phyloP scores from a whole-genome alignment of 2,329 filamentous ascomycete species.

The Stemphylium lycopersici region DNA sequence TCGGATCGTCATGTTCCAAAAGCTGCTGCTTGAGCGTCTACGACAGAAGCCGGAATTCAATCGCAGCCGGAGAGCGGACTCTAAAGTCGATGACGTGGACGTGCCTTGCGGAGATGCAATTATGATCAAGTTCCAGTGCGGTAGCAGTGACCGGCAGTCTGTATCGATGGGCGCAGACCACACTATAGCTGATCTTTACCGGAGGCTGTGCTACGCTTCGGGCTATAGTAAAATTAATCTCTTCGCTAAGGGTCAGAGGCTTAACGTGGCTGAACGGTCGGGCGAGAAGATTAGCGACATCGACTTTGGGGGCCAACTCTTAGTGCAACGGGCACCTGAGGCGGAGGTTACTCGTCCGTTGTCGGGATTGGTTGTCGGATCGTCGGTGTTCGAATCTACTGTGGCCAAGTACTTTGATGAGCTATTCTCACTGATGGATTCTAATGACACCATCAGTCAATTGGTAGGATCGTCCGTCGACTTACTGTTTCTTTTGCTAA shows the following conservation, averaged over 20 bases:
- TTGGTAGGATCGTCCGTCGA: slow-evolving; percentile 21
- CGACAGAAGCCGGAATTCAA: slow-evolving; percentile 42
- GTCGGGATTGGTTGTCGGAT: slow-evolving; percentile 32
- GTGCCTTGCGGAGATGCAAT: slow-evolving; percentile 67
- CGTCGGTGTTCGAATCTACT: slow-evolving; percentile 71
- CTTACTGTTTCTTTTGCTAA: slow-evolving; percentile 16
- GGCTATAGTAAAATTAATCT: slow-evolving; percentile 78
- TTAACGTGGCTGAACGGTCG: slow-evolving; percentile 66
- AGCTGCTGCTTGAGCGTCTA: slow-evolving; percentile 39
- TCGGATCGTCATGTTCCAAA: slow-evolving; percentile 45
- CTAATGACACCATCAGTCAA: slow-evolving; percentile 62
- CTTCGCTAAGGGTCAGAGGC: slow-evolving; percentile 71
- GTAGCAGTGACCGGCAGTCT: slow-evolving; percentile 61
- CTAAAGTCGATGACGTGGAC: slow-evolving; percentile 53
- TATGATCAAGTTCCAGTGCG: slow-evolving; percentile 74
- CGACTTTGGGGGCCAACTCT: slow-evolving; percentile 32
- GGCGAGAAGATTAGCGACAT: slow-evolving; percentile 66
- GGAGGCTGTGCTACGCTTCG: slow-evolving; percentile 69
- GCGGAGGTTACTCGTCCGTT: slow-evolving; percentile 32
- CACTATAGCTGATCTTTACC: slow-evolving; percentile 72
- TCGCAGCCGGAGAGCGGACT: slow-evolving; percentile 39
- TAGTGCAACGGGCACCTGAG: slow-evolving; percentile 41
- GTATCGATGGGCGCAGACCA: slow-evolving; percentile 73
- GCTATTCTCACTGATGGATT: slow-evolving; percentile 78
- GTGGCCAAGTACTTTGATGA: slow-evolving; percentile 83